A percentile compares a stretch with the other conserved stretches of the same genome.
These are phyloP conservation scores for Physcomitrellopsis africana DNA, from an alignment of 225 moss, liverwort and hornwort species.

Conservation along the genomic window DNA sequence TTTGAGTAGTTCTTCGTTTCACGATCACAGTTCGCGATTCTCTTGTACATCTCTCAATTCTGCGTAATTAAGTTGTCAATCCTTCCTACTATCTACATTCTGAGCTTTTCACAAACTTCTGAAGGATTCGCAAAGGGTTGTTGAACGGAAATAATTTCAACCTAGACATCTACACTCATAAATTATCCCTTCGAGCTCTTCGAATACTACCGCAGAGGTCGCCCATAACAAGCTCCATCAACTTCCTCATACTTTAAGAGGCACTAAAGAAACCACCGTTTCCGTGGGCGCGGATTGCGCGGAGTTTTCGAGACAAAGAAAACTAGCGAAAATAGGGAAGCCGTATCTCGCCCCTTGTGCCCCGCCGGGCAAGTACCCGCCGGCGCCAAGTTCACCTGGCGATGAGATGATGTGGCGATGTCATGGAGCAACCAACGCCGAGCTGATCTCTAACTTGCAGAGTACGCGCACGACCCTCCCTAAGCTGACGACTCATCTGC, in stretches of 20 bases:
- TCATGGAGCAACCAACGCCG: conserved; percentile 87
- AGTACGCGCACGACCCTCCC: conserved; percentile 48
- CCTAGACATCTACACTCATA: too few relatives aligned
- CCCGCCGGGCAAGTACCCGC: conserved; percentile 75
- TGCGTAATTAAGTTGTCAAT: too few relatives aligned
- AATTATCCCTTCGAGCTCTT: too few relatives aligned
- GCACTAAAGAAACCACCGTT: not conserved
- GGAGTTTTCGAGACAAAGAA: conserved; percentile 25
- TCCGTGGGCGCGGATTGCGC: conserved; percentile 20
- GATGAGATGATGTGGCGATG: conserved; percentile 99
- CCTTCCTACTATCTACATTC: too few relatives aligned
- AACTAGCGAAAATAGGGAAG: conserved; percentile 77
- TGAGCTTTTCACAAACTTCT: too few relatives aligned
- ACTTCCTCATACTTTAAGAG: not conserved
- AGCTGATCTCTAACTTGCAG: conserved; percentile 92
- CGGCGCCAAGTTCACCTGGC: conserved; percentile 71
- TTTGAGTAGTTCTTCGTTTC: not conserved
- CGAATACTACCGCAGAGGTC: too few relatives aligned
- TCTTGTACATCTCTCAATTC: too few relatives aligned
- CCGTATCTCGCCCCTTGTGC: conserved; percentile 73
- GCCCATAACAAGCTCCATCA: not conserved
- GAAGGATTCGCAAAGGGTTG: too few relatives aligned
- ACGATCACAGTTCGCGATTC: too few relatives aligned
- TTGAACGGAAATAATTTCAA: too few relatives aligned
- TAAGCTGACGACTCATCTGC: not conserved